phyloP scores from a whole-genome alignment of 192 early-diverging fungal genomes.

The Entomortierella lignicola region DNA sequence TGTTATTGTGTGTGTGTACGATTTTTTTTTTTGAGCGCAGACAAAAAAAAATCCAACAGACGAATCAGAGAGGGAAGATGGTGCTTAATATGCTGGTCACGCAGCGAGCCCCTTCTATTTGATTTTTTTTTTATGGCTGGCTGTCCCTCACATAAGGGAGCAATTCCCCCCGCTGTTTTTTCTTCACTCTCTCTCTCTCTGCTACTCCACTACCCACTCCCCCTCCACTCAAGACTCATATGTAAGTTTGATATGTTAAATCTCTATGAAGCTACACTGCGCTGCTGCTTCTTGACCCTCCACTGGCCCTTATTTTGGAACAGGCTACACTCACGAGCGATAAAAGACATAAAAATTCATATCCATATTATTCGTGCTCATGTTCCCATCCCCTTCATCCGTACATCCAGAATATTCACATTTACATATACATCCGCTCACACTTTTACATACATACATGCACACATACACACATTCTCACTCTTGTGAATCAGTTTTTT shows the following conservation, averaged over 20 bases:
- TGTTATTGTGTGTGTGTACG: constrained; percentile 19
- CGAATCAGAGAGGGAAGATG: constrained; percentile 1
- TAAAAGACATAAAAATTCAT: no score
- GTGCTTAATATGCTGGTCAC: constrained; percentile 1
- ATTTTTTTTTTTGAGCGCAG: background rate
- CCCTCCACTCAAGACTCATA: constrained; percentile 5
- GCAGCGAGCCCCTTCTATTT: background rate
- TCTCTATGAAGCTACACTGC: background rate
- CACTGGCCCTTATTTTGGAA: constrained; percentile 1
- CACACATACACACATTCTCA: no score
- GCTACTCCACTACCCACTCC: background rate
- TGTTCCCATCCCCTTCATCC: no score
- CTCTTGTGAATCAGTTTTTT: no score
- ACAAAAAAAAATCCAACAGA: background rate
- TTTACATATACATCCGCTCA: no score
- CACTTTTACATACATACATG: no score
- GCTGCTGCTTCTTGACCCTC: background rate
- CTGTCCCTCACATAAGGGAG: constrained; percentile 30
- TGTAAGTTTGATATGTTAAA: constrained; percentile 3
- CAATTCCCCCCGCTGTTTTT: constrained; percentile 40
- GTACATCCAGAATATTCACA: no score
- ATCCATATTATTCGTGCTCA: no score
- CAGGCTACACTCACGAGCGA: background rate
- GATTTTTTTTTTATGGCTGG: background rate
- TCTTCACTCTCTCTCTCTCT: constrained; percentile 19